phyloP scores from a whole-genome alignment of 2,329 filamentous ascomycete genomes.

The Fusarium albosuccineum region DNA sequence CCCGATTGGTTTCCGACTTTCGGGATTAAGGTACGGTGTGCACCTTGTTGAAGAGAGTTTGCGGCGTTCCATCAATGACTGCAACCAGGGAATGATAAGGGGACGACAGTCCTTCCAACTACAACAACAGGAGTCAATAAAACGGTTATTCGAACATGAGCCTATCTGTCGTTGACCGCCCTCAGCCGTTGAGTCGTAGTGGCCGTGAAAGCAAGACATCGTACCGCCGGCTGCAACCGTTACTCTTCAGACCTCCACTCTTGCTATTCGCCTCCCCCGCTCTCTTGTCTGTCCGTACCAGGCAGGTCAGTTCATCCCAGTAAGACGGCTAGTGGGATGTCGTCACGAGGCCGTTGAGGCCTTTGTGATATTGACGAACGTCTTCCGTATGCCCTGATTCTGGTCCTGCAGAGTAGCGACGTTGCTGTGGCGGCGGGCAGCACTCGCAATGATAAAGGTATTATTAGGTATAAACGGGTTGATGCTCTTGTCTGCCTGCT shows the following conservation, averaged over 20 bases:
- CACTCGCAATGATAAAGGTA: background rate
- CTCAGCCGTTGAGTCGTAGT: conserved; percentile 34
- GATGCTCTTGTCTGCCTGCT: conserved; percentile 15
- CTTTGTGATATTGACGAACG: background rate
- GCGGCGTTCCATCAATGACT: background rate
- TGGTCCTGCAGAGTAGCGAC: background rate
- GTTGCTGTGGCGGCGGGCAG: conserved; percentile 21
- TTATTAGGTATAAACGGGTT: conserved; percentile 8
- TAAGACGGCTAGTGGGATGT: conserved; percentile 13
- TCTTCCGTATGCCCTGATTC: conserved; percentile 10
- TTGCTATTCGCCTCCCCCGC: conserved; percentile 44
- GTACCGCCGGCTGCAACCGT: conserved; percentile 44
- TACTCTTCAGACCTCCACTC: conserved; percentile 36
- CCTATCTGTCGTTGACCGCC: conserved; percentile 21
- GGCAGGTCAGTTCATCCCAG: conserved; percentile 24
- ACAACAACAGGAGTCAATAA: conserved; percentile 2
- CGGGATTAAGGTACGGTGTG: conserved; percentile 26
- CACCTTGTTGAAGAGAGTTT: conserved; percentile 7
- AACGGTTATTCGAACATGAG: background rate
- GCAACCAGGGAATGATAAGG: background rate
- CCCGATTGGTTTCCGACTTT: conserved; percentile 35
- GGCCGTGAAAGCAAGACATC: conserved; percentile 43
- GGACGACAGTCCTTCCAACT: conserved; percentile 12
- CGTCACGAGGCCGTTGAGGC: conserved; percentile 7
- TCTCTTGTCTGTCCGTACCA: conserved; percentile 27